A percentile compares a stretch with the other conserved stretches of the same genome.
These are phyloP conservation scores for Pueraria montana DNA, from an alignment of 306 rosid genomes.

Conservation along the genomic window DNA sequence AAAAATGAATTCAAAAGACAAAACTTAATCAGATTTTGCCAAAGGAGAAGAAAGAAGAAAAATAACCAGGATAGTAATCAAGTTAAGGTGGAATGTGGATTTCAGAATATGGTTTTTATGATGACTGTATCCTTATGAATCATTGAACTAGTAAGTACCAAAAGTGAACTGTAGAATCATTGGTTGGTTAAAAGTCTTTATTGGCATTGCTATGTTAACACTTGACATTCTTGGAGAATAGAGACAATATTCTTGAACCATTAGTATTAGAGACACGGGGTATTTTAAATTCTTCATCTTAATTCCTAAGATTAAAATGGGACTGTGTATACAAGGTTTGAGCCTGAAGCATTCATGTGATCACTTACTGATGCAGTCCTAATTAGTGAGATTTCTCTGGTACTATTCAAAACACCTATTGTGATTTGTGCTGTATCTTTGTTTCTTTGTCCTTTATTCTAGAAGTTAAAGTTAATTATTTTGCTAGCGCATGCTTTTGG, in stretches of 20 bases:
- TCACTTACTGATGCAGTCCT: too few relatives aligned
- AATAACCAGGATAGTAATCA: not conserved
- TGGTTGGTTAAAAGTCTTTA: not conserved
- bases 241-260: not conserved
- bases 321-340: not conserved
- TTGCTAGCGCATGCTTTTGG: not conserved
- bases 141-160: not conserved
- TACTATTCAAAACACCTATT: too few relatives aligned
- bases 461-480: too few relatives aligned
- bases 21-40: not conserved
- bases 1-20: not conserved
- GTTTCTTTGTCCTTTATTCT: too few relatives aligned
- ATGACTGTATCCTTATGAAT: not conserved
- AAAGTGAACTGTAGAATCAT: not conserved
- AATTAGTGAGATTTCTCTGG: too few relatives aligned
- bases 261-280: not conserved
- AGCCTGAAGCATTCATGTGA: too few relatives aligned
- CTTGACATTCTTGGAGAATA: not conserved
- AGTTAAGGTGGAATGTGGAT: not conserved
- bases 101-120: conserved; percentile 10
- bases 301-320: not conserved
- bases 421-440: too few relatives aligned
- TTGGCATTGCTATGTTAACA: not conserved
- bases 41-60: conserved; percentile 4
- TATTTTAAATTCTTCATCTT: not conserved